phyloP scores from a whole-genome alignment of 2,329 filamentous ascomycete genomes.

The Trichoderma simmonsii region DNA sequence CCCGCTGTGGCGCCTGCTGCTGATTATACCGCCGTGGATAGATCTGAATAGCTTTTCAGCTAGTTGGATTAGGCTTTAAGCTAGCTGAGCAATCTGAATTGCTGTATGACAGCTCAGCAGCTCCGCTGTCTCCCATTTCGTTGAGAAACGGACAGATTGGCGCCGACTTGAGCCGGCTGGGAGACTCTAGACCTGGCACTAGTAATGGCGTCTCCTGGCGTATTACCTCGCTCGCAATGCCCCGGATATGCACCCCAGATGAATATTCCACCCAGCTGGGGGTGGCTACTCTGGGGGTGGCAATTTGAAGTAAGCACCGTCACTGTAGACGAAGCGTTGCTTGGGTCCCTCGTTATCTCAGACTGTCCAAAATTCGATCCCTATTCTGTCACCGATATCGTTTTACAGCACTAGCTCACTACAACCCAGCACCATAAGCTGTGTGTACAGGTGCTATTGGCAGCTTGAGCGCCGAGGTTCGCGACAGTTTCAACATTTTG shows the following conservation, averaged over 20 bases:
- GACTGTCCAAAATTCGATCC: neutral
- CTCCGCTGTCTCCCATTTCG: neutral
- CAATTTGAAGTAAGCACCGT: neutral
- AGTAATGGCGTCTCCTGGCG: neutral
- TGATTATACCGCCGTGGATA: neutral
- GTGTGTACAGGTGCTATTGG: neutral
- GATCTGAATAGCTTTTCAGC: neutral
- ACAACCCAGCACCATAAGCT: neutral
- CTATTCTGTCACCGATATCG: neutral
- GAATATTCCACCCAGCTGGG: neutral
- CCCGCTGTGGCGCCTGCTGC: neutral
- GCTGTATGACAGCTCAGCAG: neutral
- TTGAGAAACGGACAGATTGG: neutral
- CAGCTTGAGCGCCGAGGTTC: neutral
- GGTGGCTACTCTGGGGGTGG: neutral
- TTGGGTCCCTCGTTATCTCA: neutral
- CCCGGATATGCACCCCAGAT: slow-evolving; percentile 6
- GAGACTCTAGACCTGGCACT: neutral
- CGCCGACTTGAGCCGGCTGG: neutral
- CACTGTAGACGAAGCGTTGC: neutral
- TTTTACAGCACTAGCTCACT: neutral
- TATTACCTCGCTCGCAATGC: neutral
- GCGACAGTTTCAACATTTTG: neutral
- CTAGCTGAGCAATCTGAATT: neutral
- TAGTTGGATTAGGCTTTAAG: neutral